These are phyloP conservation scores for Dictyostelium intermedium DNA, from an alignment of 78 protist genomes.

Conservation along the genomic window DNA sequence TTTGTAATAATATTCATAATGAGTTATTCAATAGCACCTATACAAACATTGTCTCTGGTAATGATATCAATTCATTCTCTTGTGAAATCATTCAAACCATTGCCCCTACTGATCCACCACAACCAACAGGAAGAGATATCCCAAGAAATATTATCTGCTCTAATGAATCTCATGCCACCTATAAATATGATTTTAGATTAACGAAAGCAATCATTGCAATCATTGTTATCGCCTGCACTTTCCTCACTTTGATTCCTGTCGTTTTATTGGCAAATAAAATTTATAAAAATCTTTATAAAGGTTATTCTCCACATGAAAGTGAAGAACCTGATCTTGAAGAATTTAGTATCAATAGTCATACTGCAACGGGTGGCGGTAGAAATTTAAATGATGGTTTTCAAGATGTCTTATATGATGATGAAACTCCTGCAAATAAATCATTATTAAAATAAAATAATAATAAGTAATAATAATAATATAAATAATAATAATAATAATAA, in stretches of 20 bases:
- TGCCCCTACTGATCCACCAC: not conserved
- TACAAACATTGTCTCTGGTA: not conserved
- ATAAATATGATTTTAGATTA: not conserved
- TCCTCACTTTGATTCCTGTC: not conserved
- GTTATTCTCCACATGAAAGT: not conserved
- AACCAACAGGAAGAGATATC: not conserved
- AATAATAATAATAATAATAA: not conserved
- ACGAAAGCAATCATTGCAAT: not conserved
- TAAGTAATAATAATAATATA: not conserved
- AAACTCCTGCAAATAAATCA: not conserved
- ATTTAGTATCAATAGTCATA: not conserved
- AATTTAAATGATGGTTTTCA: conserved; percentile 9
- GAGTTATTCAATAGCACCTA: not conserved
- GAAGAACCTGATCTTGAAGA: not conserved
- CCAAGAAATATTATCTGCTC: not conserved
- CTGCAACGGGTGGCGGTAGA: not conserved
- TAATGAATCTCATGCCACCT: not conserved
- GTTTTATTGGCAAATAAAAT: not conserved
- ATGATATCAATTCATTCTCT: not conserved
- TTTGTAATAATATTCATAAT: not conserved
- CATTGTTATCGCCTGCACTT: not conserved
- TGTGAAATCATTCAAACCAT: conserved; percentile 3
- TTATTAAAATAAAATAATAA: not conserved
- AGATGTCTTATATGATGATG: not conserved
- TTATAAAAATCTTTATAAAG: not conserved